Conservation (phyloP, 768 basidiomycete species). For the Mycena latifolia region DNA sequence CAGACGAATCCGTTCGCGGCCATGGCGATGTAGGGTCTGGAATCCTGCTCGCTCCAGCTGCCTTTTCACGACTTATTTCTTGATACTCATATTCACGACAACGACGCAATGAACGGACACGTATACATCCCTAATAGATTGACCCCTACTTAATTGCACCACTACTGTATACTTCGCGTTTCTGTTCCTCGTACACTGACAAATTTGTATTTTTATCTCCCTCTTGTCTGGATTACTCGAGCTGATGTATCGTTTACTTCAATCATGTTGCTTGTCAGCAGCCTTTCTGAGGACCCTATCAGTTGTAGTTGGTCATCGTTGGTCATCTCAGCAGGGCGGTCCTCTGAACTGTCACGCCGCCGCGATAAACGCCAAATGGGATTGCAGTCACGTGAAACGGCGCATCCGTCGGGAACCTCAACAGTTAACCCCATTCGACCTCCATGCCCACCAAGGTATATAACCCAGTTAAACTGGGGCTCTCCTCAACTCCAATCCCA, state of each 20-base stretch:
- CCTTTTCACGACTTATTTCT: constrained; percentile 18
- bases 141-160: constrained; percentile 13
- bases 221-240: constrained; percentile 36
- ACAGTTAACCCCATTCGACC: too few species aligned
- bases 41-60: constrained; percentile 2
- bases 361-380: too few species aligned
- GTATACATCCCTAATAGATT: constrained; percentile 17
- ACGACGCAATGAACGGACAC: constrained; percentile 25
- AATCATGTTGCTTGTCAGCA: constrained; percentile 1
- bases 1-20: constrained; percentile 65
- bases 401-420: too few species aligned
- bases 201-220: constrained; percentile 34
- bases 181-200: constrained; percentile 16
- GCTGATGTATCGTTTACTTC: constrained; percentile 25
- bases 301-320: too few species aligned
- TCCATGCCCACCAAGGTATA: too few species aligned
- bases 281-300: too few species aligned
- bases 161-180: constrained; percentile 31
- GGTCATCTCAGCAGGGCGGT: too few species aligned
- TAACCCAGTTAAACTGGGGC: too few species aligned
- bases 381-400: too few species aligned
- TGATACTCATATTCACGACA: neutral
- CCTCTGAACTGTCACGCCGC: too few species aligned
- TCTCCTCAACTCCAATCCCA: too few species aligned
- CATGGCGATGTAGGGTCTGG: constrained; percentile 37